Evolutionary conservation across 768 basidiomycete genomes (phyloP), one percentile per base, ranked within the genome.

Genomic region (Hemileccinum rubropunctum): DNA sequence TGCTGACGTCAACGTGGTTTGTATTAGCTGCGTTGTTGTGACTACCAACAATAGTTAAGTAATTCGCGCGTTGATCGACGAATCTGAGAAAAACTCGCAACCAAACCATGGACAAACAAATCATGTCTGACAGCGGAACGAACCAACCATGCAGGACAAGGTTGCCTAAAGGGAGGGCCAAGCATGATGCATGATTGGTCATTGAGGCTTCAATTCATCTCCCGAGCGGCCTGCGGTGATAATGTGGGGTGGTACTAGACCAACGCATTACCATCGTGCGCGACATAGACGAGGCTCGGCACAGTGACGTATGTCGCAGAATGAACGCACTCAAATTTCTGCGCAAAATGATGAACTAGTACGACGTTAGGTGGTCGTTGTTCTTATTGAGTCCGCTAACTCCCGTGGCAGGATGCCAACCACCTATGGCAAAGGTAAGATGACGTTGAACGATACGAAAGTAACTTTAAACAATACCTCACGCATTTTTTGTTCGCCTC

Each of bases 61-160:
- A n/a, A n/a, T 35, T 36, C 32, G 27, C 38, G 6, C 20, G 36
- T 45, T 40, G 46, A 47, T 54, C 18, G 20, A 39, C 14, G 38
- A 34, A 26, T 47, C 46, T 30, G 44, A 40, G 43, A 46, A 39
- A 14, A 15, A 10, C 15, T 35, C 14, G 20, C 43, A 14, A 56
- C 11, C 44, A 15, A 18, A 35, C 26, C 4, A 2, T 30, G 28
- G 2, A 30, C 28, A 30, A 30, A 30, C 28, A 26, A 14, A 42
- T 32, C 21, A 42, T 76, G 68, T 74, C 56, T 66, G 83, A 82
- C 83, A 85, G 72, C 81, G 74, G 83, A 86, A 86, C 83, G 83
- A 86, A 73, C 83, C 78, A 63, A 69, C 63, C 73, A 58, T 45
- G 61, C 52, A 40, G 18, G 43, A 41, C 18, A 47, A 30, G 30